Evolutionary conservation across 306 rosid genomes (phyloP), one percentile per base, ranked within the genome.

Genomic region (Hippophae gyantsensis): DNA sequence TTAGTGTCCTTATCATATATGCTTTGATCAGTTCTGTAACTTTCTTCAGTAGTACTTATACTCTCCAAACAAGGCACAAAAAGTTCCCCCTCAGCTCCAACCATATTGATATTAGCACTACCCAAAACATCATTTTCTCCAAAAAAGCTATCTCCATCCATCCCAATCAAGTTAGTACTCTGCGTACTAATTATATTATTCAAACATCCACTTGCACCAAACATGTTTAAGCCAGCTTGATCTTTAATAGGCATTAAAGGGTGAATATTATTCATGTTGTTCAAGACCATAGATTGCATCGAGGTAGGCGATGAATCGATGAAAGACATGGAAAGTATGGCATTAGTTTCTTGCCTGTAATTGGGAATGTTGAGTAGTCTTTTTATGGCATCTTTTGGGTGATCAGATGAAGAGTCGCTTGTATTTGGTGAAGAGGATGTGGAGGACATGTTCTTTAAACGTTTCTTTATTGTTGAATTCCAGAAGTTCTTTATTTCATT

Each of bases 401-500:
- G 14, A 54, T 61, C 60, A 44, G 75, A 78, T 6, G 87, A 73
- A 6, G 97, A 80, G 9, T 84, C 81, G 53, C 93, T 85, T 41
- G 80, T 72, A 57, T 85, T 85, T 9, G 83, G 84, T 26, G 97
- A 83, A 42, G 23, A 18, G 23, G 23, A 18, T 18, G 23, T 18
- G 23, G 23, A 18, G 23, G 79, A 57, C 12, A 77, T 66, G 78
- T 69, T 80, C 85, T 88, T 88, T 13, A 88, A 75, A 61, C 90
- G 81, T 72, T 92, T 92, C 86, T 92, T 92, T 60, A 92, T 82
- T 5, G 99, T 85, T 10, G 99, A 92, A 26, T 92, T 92, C 99
- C 99, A 92, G 65, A 92, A 92, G 48, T 92, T 92, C 71, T 92
- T 92, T 49, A 92, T 88, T 63, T 92, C 99, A 7, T 92, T 92